Evolutionary conservation across 306 rosid species (phyloP).

Genomic region (apple (Malus domestica)): ASM211411v1 NC_041795.1:34029001-34029500

Average conservation of each 20-base stretch:
- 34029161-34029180: slow-evolving; percentile 41
- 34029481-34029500: slow-evolving; percentile 78
- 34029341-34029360: slow-evolving; percentile 38
- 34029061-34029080: too few species aligned
- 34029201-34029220: slow-evolving; percentile 57
- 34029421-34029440: slow-evolving; percentile 45
- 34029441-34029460: slow-evolving; percentile 40
- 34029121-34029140: not conserved
- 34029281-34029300: not conserved
- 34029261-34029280: not conserved
- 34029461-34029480: slow-evolving; percentile 51
- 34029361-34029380: slow-evolving; percentile 84
- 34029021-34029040: too few species aligned
- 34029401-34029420: slow-evolving; percentile 57
- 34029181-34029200: slow-evolving; percentile 30
- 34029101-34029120: too few species aligned
- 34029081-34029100: too few species aligned
- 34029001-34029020: too few species aligned
- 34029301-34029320: not conserved
- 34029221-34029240: slow-evolving; percentile 30
- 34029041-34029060: too few species aligned
- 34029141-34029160: not conserved
- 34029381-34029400: slow-evolving; percentile 60
- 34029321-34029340: not conserved
- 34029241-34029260: not conserved